phyloP scores from a whole-genome alignment of 371 early-diverging fungal genomes.

The Zopfochytrium polystomum region DNA sequence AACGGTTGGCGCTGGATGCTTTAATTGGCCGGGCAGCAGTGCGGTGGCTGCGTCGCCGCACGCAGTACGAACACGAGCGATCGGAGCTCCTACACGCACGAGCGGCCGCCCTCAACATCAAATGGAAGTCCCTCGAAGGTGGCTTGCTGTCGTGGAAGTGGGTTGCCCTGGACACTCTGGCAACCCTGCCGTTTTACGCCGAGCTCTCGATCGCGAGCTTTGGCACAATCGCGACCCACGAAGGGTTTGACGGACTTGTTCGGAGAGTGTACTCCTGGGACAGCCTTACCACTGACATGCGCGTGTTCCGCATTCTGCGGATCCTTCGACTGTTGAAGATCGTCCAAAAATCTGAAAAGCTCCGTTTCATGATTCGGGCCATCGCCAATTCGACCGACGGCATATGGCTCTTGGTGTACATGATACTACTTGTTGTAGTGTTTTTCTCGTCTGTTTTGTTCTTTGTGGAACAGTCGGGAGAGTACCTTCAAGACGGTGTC shows the following conservation, averaged over 20 bases:
- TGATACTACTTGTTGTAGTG: slow-evolving; percentile 17
- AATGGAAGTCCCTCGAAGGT: neutral
- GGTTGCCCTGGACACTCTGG: slow-evolving; percentile 13
- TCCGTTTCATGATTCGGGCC: slow-evolving; percentile 14
- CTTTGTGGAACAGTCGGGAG: slow-evolving; percentile 18
- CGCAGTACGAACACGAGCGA: neutral
- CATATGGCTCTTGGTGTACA: slow-evolving; percentile 16
- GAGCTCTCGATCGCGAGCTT: neutral
- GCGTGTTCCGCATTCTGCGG: slow-evolving; percentile 2
- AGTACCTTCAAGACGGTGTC: slow-evolving; percentile 3
- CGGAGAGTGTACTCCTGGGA: slow-evolving; percentile 10
- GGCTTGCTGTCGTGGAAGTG: slow-evolving; percentile 4
- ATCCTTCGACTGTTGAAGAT: slow-evolving; percentile 13
- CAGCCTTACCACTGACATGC: neutral
- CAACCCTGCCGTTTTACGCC: slow-evolving; percentile 12
- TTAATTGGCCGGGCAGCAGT: neutral
- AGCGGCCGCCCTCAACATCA: neutral
- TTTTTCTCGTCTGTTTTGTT: slow-evolving; percentile 23
- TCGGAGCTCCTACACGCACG: neutral
- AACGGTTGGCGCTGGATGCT: neutral
- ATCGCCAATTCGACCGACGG: slow-evolving; percentile 12
- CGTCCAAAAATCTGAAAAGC: slow-evolving; percentile 1
- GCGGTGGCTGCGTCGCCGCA: neutral
- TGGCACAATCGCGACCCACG: neutral
- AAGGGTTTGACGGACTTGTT: neutral